Percentiles rank a stretch among this genome's conserved stretches.
These are phyloP conservation scores for Lipomyces lipofer DNA, from an alignment of 805 yeast species.

Conservation along the genomic window DNA sequence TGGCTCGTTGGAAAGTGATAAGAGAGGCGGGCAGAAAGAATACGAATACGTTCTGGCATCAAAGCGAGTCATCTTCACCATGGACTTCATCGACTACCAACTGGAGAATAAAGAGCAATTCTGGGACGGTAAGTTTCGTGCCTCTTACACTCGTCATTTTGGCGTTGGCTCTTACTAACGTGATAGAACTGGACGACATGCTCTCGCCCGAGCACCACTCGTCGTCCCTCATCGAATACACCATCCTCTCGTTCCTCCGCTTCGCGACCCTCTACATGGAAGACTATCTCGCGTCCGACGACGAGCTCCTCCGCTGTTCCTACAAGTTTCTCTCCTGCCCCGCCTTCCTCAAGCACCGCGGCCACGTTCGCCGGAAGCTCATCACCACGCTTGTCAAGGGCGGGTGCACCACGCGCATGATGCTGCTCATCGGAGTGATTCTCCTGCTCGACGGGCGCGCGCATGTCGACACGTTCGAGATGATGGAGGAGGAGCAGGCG, in stretches of 20 bases:
- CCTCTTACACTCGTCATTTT: constrained; percentile 39
- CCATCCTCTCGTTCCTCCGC: constrained; percentile 34
- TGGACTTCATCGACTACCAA: constrained; percentile 38
- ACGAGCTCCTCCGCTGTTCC: constrained; percentile 48
- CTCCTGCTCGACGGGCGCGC: constrained; percentile 49
- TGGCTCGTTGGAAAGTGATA: background rate
- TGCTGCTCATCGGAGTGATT: constrained; percentile 47
- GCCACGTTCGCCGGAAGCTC: constrained; percentile 44
- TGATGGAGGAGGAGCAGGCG: constrained; percentile 55
- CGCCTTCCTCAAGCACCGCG: constrained; percentile 56
- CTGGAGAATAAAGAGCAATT: constrained; percentile 38
- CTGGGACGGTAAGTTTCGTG: constrained; percentile 34
- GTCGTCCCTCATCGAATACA: constrained; percentile 36
- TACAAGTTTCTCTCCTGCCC: constrained; percentile 49
- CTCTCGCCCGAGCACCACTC: constrained; percentile 49
- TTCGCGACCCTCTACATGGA: constrained; percentile 36
- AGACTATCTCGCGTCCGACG: constrained; percentile 35
- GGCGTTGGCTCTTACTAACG: constrained; percentile 45
- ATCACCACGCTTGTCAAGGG: constrained; percentile 39
- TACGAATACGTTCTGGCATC: background rate
- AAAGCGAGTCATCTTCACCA: constrained; percentile 4
- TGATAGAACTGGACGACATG: constrained; percentile 58
- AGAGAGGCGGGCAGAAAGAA: too few species aligned
- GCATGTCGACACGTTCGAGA: constrained; percentile 46
- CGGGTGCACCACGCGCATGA: constrained; percentile 34